phyloP scores from a whole-genome alignment of 768 basidiomycete genomes.

The Suillus plorans region DNA sequence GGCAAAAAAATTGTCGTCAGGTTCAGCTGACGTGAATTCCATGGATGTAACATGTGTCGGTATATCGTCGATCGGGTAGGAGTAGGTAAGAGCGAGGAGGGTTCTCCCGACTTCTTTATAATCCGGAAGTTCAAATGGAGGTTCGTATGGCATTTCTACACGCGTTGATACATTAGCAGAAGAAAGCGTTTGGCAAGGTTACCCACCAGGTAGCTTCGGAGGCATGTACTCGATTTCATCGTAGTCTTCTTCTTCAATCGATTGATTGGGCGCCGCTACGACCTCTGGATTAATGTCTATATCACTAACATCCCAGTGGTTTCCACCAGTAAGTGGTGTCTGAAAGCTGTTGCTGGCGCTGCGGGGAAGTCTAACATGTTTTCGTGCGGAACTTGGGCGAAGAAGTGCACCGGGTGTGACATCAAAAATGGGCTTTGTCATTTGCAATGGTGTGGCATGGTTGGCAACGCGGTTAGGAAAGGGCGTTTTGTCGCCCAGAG shows the following conservation, averaged over 20 bases:
- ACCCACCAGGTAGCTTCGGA: constrained; percentile 49
- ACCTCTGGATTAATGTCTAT: constrained; percentile 35
- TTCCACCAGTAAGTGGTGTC: constrained; percentile 65
- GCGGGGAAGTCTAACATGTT: constrained; percentile 56
- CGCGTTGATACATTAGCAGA: constrained; percentile 5
- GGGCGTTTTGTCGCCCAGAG: constrained; percentile 75
- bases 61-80: constrained; percentile 35
- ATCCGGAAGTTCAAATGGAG: constrained; percentile 50
- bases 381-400: constrained; percentile 69
- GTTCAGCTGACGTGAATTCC: constrained; percentile 20
- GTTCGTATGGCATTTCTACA: constrained; percentile 43
- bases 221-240: constrained; percentile 59
- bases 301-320: constrained; percentile 79
- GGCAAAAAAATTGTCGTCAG: constrained; percentile 24
- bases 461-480: constrained; percentile 58
- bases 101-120: constrained; percentile 41
- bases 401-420: constrained; percentile 31
- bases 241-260: constrained; percentile 31
- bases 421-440: constrained; percentile 28
- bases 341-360: constrained; percentile 53
- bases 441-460: constrained; percentile 16
- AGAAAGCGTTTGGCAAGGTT: background rate
- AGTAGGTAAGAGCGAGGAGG: constrained; percentile 37
- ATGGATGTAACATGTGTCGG: constrained; percentile 13
- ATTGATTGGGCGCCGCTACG: constrained; percentile 22